Evolutionary conservation across 2,329 filamentous ascomycete genomes (phyloP).

Genomic region (Arachnopeziza araneosa): DNA sequence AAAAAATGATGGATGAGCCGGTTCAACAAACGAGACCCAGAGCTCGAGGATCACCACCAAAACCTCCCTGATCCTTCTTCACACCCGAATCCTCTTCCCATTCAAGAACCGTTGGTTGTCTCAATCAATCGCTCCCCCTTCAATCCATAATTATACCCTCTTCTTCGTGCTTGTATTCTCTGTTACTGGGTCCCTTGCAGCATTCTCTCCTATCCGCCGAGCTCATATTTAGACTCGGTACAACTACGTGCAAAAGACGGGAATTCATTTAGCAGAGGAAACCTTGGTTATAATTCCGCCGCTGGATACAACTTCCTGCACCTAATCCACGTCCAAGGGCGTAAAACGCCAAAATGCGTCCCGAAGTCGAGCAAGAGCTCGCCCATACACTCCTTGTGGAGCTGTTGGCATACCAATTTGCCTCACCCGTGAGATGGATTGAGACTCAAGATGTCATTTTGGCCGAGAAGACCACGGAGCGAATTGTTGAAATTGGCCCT

Average conservation of each 20-base stretch:
- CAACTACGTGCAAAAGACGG: background rate
- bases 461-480: constrained; percentile 89
- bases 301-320: background rate
- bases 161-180: background rate
- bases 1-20: background rate
- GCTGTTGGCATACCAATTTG: constrained; percentile 98
- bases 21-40: background rate
- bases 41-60: background rate
- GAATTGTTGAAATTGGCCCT: constrained; percentile 95
- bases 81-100: background rate
- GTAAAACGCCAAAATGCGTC: constrained; percentile 66
- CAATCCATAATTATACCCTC: background rate
- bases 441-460: constrained; percentile 99
- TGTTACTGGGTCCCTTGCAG: background rate
- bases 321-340: constrained; percentile 21
- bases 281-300: no score
- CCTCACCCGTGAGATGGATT: constrained; percentile 98
- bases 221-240: background rate
- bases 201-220: background rate
- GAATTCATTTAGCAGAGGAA: no score
- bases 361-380: constrained; percentile 98
- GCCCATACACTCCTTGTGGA: constrained; percentile 97
- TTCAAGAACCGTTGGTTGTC: background rate
- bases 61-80: background rate
- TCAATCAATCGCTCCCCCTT: background rate